Base-by-base conservation (phyloP, 2,329 filamentous ascomycete genomes). In the Diatrype stigma region DNA sequence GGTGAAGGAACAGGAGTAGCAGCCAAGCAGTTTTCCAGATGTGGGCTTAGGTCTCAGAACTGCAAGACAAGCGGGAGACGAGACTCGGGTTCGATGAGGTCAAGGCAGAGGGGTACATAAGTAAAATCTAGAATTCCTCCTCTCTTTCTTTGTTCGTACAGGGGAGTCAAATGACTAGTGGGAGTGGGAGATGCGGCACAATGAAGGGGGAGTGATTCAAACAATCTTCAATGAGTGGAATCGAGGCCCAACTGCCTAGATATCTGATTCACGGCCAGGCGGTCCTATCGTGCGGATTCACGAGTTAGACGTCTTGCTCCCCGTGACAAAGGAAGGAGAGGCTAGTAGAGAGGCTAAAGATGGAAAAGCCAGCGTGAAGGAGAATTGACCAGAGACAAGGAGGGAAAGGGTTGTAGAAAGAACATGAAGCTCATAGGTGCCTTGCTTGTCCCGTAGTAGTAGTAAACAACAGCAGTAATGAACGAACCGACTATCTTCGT, bases 71-170 rank as follows among this genome's bases (percentile, higher is more conserved):
- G 37, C n/a, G 10, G 17, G 17, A 19, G 7, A 5, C 7, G 26
- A 30, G 26, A 30, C 10, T 30, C 26, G 26, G 26, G 26, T 30
- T 30, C 26, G 10, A 30, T 30, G 26, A 30, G 10, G 26, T 30
- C 26, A 30, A 30, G 26, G 26, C 26, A 30, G 26, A 30, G 26
- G 26, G 26, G 26, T 40, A 40, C 37, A 22, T 40, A 40, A 19
- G 37, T 30, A 30, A 30, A n/a, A 6, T 30, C 26, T 30, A 10
- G 26, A 30, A 30, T 30, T 30, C 10, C 26, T 5, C 6, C 26
- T 30, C 42, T 45, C 22, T 46, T 22, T 42, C 52, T 55, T 49
- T 30, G 26, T 30, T 30, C 26, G 26, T 30, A 30, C 26, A 30
- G 26, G 26, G 10, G 26, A 30, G 26, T 30, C 26, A 30, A 30